phyloP scores from a whole-genome alignment of 345 rosid genomes.

The Lumnitzera racemosa region DNA sequence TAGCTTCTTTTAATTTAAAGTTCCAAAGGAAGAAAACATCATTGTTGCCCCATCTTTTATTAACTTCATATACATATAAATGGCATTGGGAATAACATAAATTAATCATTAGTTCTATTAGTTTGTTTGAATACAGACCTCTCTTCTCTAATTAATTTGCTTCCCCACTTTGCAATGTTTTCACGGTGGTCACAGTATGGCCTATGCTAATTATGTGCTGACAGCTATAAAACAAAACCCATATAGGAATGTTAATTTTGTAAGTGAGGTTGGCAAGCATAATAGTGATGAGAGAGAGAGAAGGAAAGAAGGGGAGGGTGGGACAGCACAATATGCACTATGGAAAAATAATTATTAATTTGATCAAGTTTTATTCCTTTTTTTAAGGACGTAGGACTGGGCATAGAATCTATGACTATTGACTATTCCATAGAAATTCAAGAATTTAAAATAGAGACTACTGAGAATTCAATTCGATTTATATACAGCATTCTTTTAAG shows the following conservation, averaged over 20 bases:
- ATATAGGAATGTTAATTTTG: not conserved
- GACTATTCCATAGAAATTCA: constrained; percentile 42
- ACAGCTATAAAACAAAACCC: not conserved
- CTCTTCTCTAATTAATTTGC: constrained; percentile 15
- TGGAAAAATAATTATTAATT: not conserved
- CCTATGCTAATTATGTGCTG: constrained; percentile 4
- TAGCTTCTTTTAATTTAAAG: constrained; percentile 7
- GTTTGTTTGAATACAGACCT: too few relatives aligned
- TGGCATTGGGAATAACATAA: constrained; percentile 51
- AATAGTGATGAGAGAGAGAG: not conserved
- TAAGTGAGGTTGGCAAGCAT: too few relatives aligned
- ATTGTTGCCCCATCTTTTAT: constrained; percentile 5
- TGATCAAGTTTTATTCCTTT: constrained; percentile 17
- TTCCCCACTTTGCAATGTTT: constrained; percentile 15
- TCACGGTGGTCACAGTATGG: constrained; percentile 18
- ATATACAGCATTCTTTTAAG: too few relatives aligned
- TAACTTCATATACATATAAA: constrained; percentile 23
- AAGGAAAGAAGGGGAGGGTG: not conserved
- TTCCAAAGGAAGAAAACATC: constrained; percentile 11
- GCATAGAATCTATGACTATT: constrained; percentile 33
- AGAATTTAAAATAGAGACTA: too few relatives aligned
- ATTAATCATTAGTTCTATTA: constrained; percentile 2
- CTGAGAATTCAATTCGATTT: too few relatives aligned
- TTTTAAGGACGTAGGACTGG: constrained; percentile 5
- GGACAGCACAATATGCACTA: constrained; percentile 1